Evolutionary conservation across 495 filamentous ascomycete genomes (phyloP), one percentile per base, ranked within the genome.

Genomic region (Gamarada debralockiae): DNA sequence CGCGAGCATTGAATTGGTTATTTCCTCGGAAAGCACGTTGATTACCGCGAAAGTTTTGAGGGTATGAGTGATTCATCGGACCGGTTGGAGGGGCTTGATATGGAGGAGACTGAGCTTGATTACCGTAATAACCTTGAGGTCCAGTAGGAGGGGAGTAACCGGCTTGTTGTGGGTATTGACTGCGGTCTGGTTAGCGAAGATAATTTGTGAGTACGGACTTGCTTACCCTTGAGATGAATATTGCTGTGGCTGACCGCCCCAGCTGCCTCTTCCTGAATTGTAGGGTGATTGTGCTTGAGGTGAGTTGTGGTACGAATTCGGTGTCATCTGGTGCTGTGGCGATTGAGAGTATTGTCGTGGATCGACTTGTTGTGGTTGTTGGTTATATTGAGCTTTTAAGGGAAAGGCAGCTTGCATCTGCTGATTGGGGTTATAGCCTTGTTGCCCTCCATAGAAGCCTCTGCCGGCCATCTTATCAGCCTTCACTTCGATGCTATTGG

Each of bases 231-330:
- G 80, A 40, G 76, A 77, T 37, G 72, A 75, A 59, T 80, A 82
- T 36, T 73, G 73, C 60, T 76, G 44, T 18, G 2, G 24, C 57
- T 79, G 79, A 55, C 48, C 44, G 48, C 69, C 71, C 70, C 83
- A 80, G 22, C 77, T 77, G 20, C 78, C 79, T 58, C 81, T 72
- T 24, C 75, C 73, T 48, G 67, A 67, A 33, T 68, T 70, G 65
- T 84, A 84, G 1, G 86, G 84, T 22, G 86, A 90, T 43, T 78
- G 75, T 8, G 79, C 75, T 34, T 79, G 79, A 31, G 88, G 86
- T 9, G 84, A 90, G 20, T 76, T 79, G 55, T 70, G 74, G 29
- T 58, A 55, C 8, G 61, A 64, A 25, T 38, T 46, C 10, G 61
- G 61, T 47, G 83, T 77, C 24, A 76, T 81, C 34, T 69, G 69